A percentile compares a stretch with the other conserved stretches of the same genome.
phyloP scores from a whole-genome alignment of 768 basidiomycete genomes.

The Lyophyllum atratum region DNA sequence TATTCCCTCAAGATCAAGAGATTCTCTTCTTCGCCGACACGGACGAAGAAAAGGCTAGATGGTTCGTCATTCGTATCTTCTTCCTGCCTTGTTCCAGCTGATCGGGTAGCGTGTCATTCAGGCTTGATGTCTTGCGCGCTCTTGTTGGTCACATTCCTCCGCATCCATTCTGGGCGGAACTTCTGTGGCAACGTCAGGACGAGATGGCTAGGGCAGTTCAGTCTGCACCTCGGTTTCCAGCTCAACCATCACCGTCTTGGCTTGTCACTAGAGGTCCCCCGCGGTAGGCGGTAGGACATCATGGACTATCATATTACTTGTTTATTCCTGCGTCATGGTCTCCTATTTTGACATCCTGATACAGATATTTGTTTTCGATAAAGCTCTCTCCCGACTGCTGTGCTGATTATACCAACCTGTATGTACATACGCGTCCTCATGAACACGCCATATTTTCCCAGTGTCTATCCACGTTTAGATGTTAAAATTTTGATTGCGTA shows the following conservation, averaged over 20 bases:
- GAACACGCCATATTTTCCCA: not conserved
- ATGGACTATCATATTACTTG: not conserved
- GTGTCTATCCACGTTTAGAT: too few relatives aligned
- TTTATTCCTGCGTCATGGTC: not conserved
- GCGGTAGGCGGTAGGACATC: conserved; percentile 18
- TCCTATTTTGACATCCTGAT: not conserved
- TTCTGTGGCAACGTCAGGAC: conserved; percentile 82
- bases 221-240: conserved; percentile 3
- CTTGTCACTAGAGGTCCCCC: conserved; percentile 21
- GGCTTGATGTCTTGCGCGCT: conserved; percentile 84
- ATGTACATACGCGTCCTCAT: not conserved
- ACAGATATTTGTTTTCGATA: not conserved
- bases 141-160: conserved; percentile 89
- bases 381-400: not conserved
- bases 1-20: conserved; percentile 75
- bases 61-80: conserved; percentile 51
- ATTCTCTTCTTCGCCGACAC: conserved; percentile 93
- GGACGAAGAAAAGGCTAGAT: conserved; percentile 83
- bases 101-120: conserved; percentile 29
- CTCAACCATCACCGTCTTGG: conserved; percentile 19
- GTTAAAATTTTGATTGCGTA: too few relatives aligned
- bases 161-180: conserved; percentile 91
- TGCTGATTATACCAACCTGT: conserved; percentile 3
- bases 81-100: not conserved
- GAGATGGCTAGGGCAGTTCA: conserved; percentile 28